A percentile compares a stretch with the other conserved stretches of the same genome.
These are phyloP conservation scores for Phytophthora tubulina DNA, from an alignment of 352 stramenopile genomes.

Conservation along the genomic window DNA sequence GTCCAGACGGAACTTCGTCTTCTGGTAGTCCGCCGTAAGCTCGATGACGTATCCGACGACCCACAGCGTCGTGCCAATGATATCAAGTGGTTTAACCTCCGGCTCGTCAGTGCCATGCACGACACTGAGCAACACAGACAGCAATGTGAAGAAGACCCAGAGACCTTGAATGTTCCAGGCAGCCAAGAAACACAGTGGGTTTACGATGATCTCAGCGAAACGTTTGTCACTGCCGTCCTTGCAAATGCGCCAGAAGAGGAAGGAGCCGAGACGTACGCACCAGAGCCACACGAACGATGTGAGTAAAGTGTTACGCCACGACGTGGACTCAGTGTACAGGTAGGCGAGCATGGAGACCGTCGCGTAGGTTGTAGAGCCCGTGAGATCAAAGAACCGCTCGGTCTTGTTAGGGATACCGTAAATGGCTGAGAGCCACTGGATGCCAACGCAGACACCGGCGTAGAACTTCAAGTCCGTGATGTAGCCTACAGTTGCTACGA, in stretches of 20 bases:
- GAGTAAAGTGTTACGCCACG: constrained; percentile 66
- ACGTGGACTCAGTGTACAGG: constrained; percentile 19
- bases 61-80: constrained; percentile 62
- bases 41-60: constrained; percentile 76
- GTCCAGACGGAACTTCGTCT: constrained; percentile 78
- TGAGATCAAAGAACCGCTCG: constrained; percentile 87
- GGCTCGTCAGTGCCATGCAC: constrained; percentile 41
- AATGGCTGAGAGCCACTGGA: constrained; percentile 74
- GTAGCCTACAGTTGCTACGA: constrained; percentile 49
- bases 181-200: constrained; percentile 73
- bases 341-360: constrained; percentile 65
- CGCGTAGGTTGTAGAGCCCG: constrained; percentile 77
- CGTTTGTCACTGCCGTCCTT: constrained; percentile 73
- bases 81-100: constrained; percentile 49
- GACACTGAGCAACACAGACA: constrained; percentile 72
- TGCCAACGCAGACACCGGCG: constrained; percentile 56
- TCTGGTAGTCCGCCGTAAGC: constrained; percentile 83
- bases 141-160: constrained; percentile 81
- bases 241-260: constrained; percentile 80
- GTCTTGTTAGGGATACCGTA: constrained; percentile 75
- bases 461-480: constrained; percentile 57
- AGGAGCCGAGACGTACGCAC: constrained; percentile 78
- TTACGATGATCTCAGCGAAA: constrained; percentile 72
- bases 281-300: constrained; percentile 81
- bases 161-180: constrained; percentile 89